These are phyloP conservation scores for Chiua virens DNA, from an alignment of 768 basidiomycete genomes.

Conservation along the genomic window DNA sequence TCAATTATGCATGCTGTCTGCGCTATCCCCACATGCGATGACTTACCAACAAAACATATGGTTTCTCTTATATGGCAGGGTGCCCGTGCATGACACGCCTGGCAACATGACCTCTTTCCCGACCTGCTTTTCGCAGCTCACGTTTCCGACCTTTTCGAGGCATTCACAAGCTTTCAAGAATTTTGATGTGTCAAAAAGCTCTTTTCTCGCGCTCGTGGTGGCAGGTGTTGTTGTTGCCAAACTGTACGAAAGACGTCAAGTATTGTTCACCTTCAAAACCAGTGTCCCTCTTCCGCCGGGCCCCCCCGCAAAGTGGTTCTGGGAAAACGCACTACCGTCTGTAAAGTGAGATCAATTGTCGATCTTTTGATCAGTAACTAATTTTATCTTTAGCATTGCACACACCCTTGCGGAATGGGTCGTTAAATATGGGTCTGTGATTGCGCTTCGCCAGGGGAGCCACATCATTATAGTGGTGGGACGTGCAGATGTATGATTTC, in stretches of 20 bases:
- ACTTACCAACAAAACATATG: no score
- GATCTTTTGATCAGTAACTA: neutral
- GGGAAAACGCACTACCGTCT: conserved; percentile 17
- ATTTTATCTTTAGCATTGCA: conserved; percentile 7
- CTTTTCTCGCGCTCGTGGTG: neutral
- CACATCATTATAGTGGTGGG: conserved; percentile 19
- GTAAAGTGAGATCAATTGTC: conserved; percentile 13
- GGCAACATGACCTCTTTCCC: no score
- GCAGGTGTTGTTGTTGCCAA: neutral
- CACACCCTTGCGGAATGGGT: conserved; percentile 49
- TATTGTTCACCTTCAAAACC: neutral
- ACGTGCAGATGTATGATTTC: conserved; percentile 16
- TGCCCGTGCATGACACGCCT: no score
- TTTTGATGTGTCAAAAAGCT: no score
- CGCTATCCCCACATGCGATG: no score
- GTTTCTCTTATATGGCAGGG: no score
- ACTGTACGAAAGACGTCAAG: conserved; percentile 1
- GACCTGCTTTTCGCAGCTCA: no score
- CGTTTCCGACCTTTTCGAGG: no score
- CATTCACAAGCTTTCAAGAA: no score
- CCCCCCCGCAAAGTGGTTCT: no score
- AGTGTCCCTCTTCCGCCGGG: conserved; percentile 24
- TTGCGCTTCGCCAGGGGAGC: conserved; percentile 50
- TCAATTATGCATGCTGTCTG: no score
- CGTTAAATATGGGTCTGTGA: conserved; percentile 55